Percentiles rank a stretch among this genome's conserved stretches.
These are phyloP conservation scores for Micractinium sp. DNA, from an alignment of 139 green algal genomes.

Conservation along the genomic window DNA sequence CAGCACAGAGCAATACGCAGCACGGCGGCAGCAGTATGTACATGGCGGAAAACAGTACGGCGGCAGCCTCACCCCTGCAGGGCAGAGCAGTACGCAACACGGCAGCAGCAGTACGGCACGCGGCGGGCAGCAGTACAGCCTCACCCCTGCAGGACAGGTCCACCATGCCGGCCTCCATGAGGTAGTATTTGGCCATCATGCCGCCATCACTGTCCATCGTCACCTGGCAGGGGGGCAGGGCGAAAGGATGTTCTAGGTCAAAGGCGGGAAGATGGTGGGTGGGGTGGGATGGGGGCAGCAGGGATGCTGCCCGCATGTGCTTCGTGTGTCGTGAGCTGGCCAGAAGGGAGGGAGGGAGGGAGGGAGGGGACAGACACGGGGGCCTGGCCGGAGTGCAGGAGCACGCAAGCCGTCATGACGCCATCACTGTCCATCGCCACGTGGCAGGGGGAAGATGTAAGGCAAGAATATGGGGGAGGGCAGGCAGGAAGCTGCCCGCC, in stretches of 20 bases:
- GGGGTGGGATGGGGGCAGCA: too few relatives aligned
- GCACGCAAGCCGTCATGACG: too few relatives aligned
- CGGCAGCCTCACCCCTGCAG: background rate
- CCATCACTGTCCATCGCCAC: background rate
- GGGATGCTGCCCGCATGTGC: too few relatives aligned
- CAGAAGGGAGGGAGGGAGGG: too few relatives aligned
- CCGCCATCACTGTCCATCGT: conserved; percentile 11
- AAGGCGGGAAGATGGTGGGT: too few relatives aligned
- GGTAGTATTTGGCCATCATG: conserved; percentile 35
- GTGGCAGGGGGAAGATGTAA: background rate
- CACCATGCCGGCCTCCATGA: conserved; percentile 32
- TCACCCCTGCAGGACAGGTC: conserved; percentile 15
- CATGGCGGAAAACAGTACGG: background rate
- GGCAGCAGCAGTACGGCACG: background rate
- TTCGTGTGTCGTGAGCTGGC: too few relatives aligned
- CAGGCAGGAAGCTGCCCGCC: too few relatives aligned
- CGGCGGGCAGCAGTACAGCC: background rate
- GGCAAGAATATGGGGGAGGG: too few relatives aligned
- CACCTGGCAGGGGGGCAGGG: background rate
- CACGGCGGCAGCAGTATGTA: background rate
- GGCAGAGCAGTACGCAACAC: background rate
- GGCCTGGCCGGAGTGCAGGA: too few relatives aligned
- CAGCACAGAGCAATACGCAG: too few relatives aligned
- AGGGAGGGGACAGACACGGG: too few relatives aligned
- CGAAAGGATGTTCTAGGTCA: background rate